Evolutionary conservation across 768 basidiomycete species (phyloP).

Genomic region (Phaeotremella fagi): DNA sequence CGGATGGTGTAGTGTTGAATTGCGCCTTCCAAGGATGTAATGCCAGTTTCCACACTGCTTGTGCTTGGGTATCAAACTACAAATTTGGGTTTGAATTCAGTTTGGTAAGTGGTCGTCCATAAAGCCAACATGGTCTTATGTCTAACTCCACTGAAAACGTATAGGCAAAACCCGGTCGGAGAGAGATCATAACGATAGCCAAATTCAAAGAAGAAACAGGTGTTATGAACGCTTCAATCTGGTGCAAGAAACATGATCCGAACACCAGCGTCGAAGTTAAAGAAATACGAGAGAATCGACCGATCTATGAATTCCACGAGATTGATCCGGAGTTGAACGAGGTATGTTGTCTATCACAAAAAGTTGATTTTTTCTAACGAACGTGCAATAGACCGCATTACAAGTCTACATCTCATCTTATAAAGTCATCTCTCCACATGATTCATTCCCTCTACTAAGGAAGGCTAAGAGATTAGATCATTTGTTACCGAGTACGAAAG

Average conservation of each 20-base stretch:
- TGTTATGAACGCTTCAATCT: constrained; percentile 69
- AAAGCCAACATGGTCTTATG: background rate
- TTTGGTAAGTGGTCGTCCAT: constrained; percentile 55
- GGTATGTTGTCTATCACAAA: constrained; percentile 53
- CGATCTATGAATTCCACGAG: constrained; percentile 79
- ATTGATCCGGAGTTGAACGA: constrained; percentile 68
- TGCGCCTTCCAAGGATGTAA: constrained; percentile 67
- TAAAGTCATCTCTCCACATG: constrained; percentile 65
- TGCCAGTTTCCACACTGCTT: constrained; percentile 77
- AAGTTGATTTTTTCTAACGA: background rate
- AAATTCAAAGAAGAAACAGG: constrained; percentile 72
- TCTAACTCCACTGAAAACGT: background rate
- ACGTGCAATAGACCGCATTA: constrained; percentile 64
- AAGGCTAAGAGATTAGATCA: constrained; percentile 80
- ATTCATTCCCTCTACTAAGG: constrained; percentile 75
- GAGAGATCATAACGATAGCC: constrained; percentile 63
- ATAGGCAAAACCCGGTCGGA: constrained; percentile 71
- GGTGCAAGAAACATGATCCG: constrained; percentile 67
- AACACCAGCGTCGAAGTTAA: constrained; percentile 46
- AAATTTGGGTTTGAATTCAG: constrained; percentile 91
- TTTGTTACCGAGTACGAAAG: constrained; percentile 52
- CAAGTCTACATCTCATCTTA: constrained; percentile 80
- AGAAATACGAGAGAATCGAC: constrained; percentile 52
- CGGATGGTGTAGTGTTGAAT: constrained; percentile 69
- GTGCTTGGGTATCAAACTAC: constrained; percentile 79